These are phyloP conservation scores for Aspergillus fumigatus DNA, from an alignment of 2,329 filamentous ascomycete genomes.

Conservation along the genomic window DNA sequence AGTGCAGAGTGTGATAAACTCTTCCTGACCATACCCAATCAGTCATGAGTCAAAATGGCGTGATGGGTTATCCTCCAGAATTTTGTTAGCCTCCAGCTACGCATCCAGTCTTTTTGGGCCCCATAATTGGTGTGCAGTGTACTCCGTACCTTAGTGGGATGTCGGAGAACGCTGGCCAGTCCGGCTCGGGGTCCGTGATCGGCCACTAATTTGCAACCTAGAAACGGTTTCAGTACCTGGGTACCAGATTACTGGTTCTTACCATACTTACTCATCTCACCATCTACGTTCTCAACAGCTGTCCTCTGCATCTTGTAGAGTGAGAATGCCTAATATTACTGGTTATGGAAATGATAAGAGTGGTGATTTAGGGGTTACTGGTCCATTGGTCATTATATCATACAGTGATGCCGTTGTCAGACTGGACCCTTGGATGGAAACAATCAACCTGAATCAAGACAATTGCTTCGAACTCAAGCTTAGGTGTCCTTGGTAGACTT, in stretches of 20 bases:
- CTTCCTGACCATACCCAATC: background rate
- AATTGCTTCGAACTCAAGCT: no score
- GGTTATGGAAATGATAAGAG: no score
- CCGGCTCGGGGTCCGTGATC: background rate
- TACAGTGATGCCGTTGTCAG: background rate
- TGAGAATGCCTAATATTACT: no score
- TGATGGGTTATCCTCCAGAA: background rate
- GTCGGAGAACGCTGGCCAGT: background rate
- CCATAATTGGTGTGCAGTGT: no score
- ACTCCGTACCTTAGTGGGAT: background rate
- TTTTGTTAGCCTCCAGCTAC: background rate
- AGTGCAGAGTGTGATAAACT: background rate
- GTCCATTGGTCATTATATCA: background rate
- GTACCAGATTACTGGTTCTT: background rate
- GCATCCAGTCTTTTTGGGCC: background rate
- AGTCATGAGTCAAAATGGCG: constrained; percentile 1
- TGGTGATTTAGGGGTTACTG: no score
- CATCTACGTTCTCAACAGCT: background rate
- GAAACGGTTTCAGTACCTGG: no score
- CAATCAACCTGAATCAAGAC: no score
- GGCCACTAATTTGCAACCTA: background rate
- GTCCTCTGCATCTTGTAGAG: background rate
- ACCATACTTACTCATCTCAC: background rate
- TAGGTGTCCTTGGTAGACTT: no score
- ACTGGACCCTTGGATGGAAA: background rate